Evolutionary conservation across 257 asterid genomes (phyloP).

Genomic region (Henckelia pumila): DNA sequence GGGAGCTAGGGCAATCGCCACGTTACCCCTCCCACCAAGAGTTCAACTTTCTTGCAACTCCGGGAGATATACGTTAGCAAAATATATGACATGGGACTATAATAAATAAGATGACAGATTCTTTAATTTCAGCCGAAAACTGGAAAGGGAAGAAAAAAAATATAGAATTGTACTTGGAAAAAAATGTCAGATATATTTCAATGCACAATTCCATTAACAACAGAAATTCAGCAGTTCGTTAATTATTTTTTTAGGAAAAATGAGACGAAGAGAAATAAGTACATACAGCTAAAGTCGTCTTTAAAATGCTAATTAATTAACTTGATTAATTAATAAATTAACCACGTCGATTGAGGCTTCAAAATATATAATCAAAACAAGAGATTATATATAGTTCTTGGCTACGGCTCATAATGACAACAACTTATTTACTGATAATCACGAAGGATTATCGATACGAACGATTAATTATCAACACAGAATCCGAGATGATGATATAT

Average conservation of each 20-base stretch:
- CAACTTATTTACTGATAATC: background rate
- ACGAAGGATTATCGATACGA: background rate
- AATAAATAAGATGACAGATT: too few relatives aligned
- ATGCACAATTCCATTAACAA: background rate
- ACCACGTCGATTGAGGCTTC: background rate
- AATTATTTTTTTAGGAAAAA: too few relatives aligned
- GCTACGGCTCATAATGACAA: background rate
- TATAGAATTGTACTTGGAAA: too few relatives aligned
- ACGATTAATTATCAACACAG: background rate
- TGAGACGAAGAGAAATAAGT: too few relatives aligned
- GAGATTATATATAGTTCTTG: too few relatives aligned
- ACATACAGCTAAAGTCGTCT: too few relatives aligned
- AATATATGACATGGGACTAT: too few relatives aligned
- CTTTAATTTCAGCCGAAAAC: too few relatives aligned
- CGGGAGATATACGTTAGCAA: background rate
- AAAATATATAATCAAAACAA: too few relatives aligned
- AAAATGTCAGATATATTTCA: background rate
- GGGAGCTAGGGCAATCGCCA: background rate
- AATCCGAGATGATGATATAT: background rate
- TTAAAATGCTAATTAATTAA: too few relatives aligned
- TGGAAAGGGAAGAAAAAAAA: too few relatives aligned
- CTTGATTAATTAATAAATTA: too few relatives aligned
- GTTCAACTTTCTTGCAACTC: background rate
- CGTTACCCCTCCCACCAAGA: background rate
- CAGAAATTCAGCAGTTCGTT: background rate